phyloP scores from a whole-genome alignment of 306 rosid species.

The Cucurbita maxima region DNA sequence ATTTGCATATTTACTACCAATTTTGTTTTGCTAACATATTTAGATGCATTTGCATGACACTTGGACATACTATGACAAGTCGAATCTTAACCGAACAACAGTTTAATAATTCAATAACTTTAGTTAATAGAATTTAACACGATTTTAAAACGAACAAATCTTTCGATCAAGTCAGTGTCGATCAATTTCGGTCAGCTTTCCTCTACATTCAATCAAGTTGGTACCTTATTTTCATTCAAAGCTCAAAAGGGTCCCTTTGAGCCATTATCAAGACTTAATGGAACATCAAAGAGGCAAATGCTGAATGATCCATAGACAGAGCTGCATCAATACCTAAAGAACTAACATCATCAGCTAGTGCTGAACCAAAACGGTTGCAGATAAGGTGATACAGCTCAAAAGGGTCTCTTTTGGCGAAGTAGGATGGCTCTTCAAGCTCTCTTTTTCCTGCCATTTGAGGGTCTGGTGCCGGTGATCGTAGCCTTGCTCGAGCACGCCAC shows the following conservation, averaged over 20 bases:
- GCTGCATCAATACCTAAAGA: background rate
- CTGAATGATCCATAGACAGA: background rate
- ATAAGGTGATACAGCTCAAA: background rate
- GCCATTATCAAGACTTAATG: background rate
- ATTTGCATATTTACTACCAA: too few relatives aligned
- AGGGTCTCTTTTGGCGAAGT: background rate
- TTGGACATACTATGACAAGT: too few relatives aligned
- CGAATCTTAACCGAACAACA: too few relatives aligned
- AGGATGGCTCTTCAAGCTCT: conserved; percentile 20
- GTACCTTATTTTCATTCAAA: background rate
- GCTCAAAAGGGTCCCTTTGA: background rate
- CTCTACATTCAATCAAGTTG: background rate
- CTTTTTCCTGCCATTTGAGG: conserved; percentile 34
- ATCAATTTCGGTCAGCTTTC: background rate
- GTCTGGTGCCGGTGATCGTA: conserved; percentile 14
- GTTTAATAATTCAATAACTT: too few relatives aligned
- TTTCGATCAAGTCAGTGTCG: background rate
- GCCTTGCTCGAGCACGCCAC: conserved; percentile 23
- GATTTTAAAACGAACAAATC: background rate
- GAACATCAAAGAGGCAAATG: background rate
- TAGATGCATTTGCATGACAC: too few relatives aligned
- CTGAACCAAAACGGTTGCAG: background rate
- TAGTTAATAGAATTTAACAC: background rate
- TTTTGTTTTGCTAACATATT: too few relatives aligned
- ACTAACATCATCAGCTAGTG: background rate